These are phyloP conservation scores for Leishmania lainsoni DNA, from an alignment of 208 protist genomes.

Conservation along the genomic window DNA sequence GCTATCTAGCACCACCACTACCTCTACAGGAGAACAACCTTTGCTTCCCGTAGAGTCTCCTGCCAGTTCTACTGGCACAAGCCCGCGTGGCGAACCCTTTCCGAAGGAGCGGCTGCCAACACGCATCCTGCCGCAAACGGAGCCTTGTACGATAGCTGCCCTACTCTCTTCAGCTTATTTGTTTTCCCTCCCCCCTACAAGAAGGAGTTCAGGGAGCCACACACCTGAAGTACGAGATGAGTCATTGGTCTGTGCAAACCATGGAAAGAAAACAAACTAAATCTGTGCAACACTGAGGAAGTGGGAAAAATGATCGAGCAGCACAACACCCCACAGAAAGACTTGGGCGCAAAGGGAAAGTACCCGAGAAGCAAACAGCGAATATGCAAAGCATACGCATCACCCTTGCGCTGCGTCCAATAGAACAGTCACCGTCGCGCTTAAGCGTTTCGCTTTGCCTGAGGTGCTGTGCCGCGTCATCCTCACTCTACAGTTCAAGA, in stretches of 20 bases:
- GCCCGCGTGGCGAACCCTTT: not conserved
- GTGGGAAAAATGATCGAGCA: not conserved
- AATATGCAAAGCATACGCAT: not conserved
- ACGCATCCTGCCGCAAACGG: not conserved
- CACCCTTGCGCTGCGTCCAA: not conserved
- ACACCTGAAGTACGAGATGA: not conserved
- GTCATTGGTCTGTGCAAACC: not conserved
- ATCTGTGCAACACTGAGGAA: not conserved
- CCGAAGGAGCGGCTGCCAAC: not conserved
- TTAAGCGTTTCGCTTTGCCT: not conserved
- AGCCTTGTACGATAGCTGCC: not conserved
- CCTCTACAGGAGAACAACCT: not conserved
- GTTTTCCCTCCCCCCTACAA: not conserved
- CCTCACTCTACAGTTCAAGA: conserved; percentile 1
- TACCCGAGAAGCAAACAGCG: too few species aligned
- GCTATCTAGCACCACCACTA: too few species aligned
- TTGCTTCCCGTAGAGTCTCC: not conserved
- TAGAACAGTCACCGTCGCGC: not conserved
- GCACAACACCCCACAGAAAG: not conserved
- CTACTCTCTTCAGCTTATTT: not conserved
- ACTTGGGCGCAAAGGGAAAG: not conserved
- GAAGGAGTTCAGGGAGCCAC: not conserved
- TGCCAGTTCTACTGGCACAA: too few species aligned
- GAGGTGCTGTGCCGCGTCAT: not conserved
- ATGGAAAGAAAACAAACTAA: not conserved